Conservation (phyloP, 805 yeast species). For the Pichia nanzhaoensis region DNA sequence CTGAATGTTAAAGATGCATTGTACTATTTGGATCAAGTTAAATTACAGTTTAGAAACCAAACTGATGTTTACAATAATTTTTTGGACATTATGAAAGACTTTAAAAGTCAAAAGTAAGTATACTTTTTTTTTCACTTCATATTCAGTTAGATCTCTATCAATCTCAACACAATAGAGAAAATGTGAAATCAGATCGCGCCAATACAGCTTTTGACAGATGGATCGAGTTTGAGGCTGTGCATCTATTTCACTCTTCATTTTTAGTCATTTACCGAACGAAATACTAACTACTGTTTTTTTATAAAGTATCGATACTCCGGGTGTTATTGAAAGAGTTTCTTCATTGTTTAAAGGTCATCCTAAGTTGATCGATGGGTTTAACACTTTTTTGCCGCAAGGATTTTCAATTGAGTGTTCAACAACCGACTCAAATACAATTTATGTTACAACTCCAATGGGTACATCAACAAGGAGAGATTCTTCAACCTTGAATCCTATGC, state of each 20-base stretch:
- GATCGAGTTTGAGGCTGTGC: too few species aligned
- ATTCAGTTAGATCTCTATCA: too few species aligned
- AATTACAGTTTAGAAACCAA: constrained; percentile 82
- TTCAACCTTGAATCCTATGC: constrained; percentile 15
- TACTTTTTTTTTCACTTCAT: not conserved
- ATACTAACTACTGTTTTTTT: constrained; percentile 18
- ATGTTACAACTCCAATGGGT: constrained; percentile 94
- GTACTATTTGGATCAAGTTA: constrained; percentile 92
- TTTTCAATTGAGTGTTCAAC: constrained; percentile 92
- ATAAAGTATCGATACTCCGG: constrained; percentile 84
- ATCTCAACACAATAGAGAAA: too few species aligned
- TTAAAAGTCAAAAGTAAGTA: constrained; percentile 79
- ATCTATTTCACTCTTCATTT: too few species aligned
- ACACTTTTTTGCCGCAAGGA: constrained; percentile 96
- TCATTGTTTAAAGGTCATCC: constrained; percentile 90
- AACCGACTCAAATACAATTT: constrained; percentile 82
- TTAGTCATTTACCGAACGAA: too few species aligned
- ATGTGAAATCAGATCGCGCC: not conserved
- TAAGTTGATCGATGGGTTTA: constrained; percentile 90
- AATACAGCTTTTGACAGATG: not conserved
- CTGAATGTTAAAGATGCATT: constrained; percentile 94
- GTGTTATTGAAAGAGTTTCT: constrained; percentile 94
- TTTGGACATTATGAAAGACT: constrained; percentile 97
- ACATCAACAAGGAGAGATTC: constrained; percentile 67
- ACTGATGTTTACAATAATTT: constrained; percentile 96